Evolutionary conservation across 2,329 filamentous ascomycete genomes (phyloP).

Genomic region (Neoascochyta sp.): DNA sequence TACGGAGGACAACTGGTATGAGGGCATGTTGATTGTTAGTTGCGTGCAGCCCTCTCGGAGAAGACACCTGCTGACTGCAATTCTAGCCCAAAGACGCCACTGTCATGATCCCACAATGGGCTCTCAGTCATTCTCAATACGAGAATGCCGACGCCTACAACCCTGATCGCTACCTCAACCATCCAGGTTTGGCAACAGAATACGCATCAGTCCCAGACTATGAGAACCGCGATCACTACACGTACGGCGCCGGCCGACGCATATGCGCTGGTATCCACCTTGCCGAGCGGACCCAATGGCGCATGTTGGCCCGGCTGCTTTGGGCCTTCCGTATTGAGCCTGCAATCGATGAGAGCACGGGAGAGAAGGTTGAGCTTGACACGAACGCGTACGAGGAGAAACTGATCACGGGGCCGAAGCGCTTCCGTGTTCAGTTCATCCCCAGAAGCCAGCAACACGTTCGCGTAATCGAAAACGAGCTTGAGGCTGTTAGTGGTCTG

Average conservation of each 20-base stretch:
- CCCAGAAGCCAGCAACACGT: conserved; percentile 41
- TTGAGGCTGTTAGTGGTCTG: conserved; percentile 21
- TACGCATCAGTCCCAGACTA: conserved; percentile 36
- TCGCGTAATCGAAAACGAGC: conserved; percentile 31
- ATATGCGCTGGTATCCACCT: conserved; percentile 53
- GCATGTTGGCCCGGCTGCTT: conserved; percentile 38
- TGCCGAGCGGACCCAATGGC: conserved; percentile 49
- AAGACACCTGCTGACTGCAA: background rate
- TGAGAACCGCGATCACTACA: conserved; percentile 45
- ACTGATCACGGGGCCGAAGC: conserved; percentile 42
- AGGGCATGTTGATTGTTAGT: conserved; percentile 25
- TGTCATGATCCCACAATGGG: conserved; percentile 29
- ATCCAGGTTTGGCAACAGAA: conserved; percentile 33
- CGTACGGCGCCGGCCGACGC: conserved; percentile 49
- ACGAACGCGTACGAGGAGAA: conserved; percentile 32
- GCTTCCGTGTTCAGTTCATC: conserved; percentile 51
- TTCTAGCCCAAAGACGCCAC: conserved; percentile 20
- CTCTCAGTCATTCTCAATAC: conserved; percentile 16
- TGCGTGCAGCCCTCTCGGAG: too few relatives aligned
- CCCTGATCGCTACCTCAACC: conserved; percentile 35
- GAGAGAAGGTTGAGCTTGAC: conserved; percentile 41
- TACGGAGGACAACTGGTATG: conserved; percentile 26
- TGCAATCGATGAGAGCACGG: conserved; percentile 34
- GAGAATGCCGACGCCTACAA: conserved; percentile 31
- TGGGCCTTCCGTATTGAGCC: conserved; percentile 49